Evolutionary conservation across 768 basidiomycete genomes (phyloP), one percentile per base, ranked within the genome.

Genomic region (Mycena alexandri): DNA sequence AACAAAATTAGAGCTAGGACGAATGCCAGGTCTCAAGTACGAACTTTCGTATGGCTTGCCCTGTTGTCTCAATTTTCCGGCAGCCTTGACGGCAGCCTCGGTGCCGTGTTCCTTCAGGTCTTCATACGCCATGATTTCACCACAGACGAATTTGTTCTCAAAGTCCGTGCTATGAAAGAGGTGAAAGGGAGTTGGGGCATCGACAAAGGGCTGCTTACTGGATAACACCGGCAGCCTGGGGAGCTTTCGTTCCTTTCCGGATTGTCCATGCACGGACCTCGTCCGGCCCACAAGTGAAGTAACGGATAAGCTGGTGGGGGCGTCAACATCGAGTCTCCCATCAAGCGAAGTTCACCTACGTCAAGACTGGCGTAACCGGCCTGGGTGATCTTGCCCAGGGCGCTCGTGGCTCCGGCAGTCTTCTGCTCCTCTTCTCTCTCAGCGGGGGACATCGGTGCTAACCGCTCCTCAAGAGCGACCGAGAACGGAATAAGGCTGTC

Each of bases 231-330:
- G 98, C 98, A 10, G 98, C 98, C 77, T 95, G 93, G 3, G 97
- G 98, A 1, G 98, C 97, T 77, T 96, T 98, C 29, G 92, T 96
- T 22, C 95, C 96, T 65, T 89, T 90, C 65, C 96, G 86, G 75
- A 99, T 95, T 1, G 96, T 99, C 98, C 98, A 99, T 10, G 97
- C 97, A 59, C 98, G 92, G 11, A 98, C 96, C 82, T 98, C 97
- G 72, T 93, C 92, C 3, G 96, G 96, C 13, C 98, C 98, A 75
- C 94, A 96, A 19, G 98, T 99, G 82, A 98, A 98, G 84, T 98
- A 98, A 17, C 94, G 92, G 74, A 96, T 97, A 56, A 98, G 87
- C 91, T 95, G 71, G 25, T 65, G 33, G 8, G 55, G n/a, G 17
- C 13, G 56, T 36, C 53, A 52, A 41, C 29, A 29, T 29, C 3